phyloP scores from a whole-genome alignment of 2,329 filamentous ascomycete genomes.

The Bipolaris sorokiniana region DNA sequence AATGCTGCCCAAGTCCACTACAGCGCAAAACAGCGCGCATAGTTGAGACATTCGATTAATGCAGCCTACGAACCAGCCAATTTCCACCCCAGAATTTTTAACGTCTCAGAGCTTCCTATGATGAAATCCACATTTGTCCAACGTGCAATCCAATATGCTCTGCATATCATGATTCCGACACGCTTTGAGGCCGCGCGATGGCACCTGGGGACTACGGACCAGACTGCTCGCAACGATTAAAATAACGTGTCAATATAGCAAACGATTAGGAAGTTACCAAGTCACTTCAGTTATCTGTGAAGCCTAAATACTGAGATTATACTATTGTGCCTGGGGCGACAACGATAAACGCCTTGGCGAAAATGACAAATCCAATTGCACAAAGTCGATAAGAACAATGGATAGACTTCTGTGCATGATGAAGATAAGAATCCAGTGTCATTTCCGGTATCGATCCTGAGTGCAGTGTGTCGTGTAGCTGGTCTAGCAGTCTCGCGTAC shows the following conservation, averaged over 20 bases:
- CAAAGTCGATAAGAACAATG: too few species aligned
- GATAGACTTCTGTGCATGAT: not conserved
- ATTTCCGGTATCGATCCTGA: not conserved
- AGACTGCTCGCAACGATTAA: too few species aligned
- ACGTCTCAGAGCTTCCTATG: not conserved
- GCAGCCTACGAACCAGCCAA: too few species aligned
- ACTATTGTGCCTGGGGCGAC: too few species aligned
- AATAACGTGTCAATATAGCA: too few species aligned
- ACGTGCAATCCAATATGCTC: not conserved
- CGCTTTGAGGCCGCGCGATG: too few species aligned
- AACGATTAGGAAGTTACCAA: too few species aligned
- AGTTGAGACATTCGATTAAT: not conserved
- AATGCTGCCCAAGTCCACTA: not conserved
- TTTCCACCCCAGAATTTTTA: not conserved
- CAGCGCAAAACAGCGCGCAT: not conserved
- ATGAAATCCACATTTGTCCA: not conserved
- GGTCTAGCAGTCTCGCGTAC: constrained; percentile 4
- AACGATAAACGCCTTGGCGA: not conserved
- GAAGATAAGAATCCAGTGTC: not conserved
- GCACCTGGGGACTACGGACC: too few species aligned
- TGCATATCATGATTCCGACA: too few species aligned
- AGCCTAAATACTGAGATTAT: not conserved
- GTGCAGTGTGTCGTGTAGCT: not conserved
- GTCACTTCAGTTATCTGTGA: too few species aligned
- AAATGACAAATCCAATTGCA: not conserved